Evolutionary conservation across 73 alveolate genomes (phyloP).

Genomic region (Diophrys sp.): DNA sequence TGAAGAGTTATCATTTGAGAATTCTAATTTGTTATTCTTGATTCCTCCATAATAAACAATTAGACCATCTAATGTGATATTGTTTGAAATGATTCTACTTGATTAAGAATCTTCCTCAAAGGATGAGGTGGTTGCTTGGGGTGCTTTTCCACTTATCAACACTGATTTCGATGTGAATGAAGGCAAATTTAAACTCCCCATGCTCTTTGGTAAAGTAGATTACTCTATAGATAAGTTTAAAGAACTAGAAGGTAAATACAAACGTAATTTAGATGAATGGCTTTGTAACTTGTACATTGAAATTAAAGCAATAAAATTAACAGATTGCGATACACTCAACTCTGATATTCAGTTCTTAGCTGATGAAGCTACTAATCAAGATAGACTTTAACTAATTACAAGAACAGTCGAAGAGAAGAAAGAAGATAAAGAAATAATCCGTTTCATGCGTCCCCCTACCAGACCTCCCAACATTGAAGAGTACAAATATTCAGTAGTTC

Average conservation of each 20-base stretch:
- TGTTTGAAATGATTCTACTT: constrained; percentile 47
- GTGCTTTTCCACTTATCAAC: constrained; percentile 65
- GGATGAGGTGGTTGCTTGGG: constrained; percentile 69
- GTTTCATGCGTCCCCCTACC: too few species aligned
- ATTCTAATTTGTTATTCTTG: too few species aligned
- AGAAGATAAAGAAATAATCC: too few species aligned
- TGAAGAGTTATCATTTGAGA: too few species aligned
- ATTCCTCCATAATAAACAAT: constrained; percentile 50
- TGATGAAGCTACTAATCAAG: constrained; percentile 7
- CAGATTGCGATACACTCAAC: constrained; percentile 46
- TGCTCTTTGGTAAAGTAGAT: constrained; percentile 50
- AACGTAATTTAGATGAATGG: constrained; percentile 62
- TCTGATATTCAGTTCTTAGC: constrained; percentile 10
- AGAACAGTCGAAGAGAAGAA: too few species aligned
- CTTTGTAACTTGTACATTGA: constrained; percentile 60
- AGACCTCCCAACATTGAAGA: background rate
- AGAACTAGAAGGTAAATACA: constrained; percentile 65
- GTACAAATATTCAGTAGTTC: constrained; percentile 1
- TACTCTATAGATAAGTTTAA: constrained; percentile 43
- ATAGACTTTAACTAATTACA: background rate
- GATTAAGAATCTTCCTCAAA: constrained; percentile 21
- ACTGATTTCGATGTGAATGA: too few species aligned
- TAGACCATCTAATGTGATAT: constrained; percentile 51
- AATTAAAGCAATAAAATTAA: constrained; percentile 22
- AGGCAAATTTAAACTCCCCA: constrained; percentile 63